Conservation (phyloP, 163 green algal genomes). For the Scenedesmus sp. region DNA sequence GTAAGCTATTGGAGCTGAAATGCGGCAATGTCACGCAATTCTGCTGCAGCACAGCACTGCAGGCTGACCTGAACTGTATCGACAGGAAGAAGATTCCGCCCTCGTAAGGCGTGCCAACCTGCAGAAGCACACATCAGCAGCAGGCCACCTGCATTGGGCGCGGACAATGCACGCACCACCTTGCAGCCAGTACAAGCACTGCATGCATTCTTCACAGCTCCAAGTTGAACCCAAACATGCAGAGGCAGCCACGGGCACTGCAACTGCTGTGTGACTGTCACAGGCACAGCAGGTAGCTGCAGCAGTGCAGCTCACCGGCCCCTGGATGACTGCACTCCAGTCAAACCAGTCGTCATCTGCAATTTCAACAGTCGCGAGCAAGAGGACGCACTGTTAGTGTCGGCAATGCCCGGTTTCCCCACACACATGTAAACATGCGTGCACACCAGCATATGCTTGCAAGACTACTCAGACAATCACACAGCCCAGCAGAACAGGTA, state of each 20-base stretch:
- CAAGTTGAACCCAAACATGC: no score
- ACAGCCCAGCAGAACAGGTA: no score
- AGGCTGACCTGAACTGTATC: slow-evolving; percentile 48
- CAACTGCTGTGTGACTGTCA: not conserved
- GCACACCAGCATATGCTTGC: not conserved
- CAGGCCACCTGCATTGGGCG: not conserved
- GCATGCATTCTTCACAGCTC: no score
- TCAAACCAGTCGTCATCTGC: slow-evolving; percentile 53
- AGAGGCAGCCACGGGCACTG: not conserved
- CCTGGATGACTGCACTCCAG: slow-evolving; percentile 46
- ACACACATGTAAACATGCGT: not conserved
- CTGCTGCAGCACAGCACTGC: not conserved
- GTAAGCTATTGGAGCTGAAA: not conserved
- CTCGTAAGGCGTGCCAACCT: slow-evolving; percentile 50
- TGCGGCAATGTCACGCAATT: not conserved
- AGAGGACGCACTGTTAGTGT: no score
- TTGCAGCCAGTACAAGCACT: not conserved
- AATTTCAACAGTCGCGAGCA: not conserved
- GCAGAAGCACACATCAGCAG: not conserved
- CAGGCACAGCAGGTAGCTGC: not conserved
- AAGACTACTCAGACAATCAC: no score
- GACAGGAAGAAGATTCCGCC: slow-evolving; percentile 55
- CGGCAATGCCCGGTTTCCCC: no score
- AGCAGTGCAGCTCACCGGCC: slow-evolving; percentile 23
- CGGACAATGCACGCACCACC: not conserved